Evolutionary conservation across 805 yeast species (phyloP), one percentile per base, ranked within the genome.

Genomic region (Trichomonascus vanleenenianus): DNA sequence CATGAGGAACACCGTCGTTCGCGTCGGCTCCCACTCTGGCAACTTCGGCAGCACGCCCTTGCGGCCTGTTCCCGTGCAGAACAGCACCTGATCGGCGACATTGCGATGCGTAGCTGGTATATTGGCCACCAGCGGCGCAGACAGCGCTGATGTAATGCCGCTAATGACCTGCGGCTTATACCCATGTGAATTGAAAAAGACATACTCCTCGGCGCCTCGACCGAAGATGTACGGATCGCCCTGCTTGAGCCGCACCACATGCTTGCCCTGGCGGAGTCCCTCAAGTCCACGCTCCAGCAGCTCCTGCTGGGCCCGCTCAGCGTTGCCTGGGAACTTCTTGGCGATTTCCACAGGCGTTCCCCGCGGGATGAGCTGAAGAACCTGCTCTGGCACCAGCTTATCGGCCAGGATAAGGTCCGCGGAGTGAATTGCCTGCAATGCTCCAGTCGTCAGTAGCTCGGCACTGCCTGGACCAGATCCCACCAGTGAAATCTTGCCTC

Each of bases 151-250:
- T 3, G 95, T 81, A 44, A 91, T 72, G 2, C 97, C 97, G 0
- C 97, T 91, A 9, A 91, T 59, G 1, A 91, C 96, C 3, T 62
- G 55, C 12, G 96, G 95, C 15, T 62, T 70, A 55, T 58, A 86
- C 0, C 95, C 96, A 55, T 82, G 75, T 18, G 70, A 56, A 25
- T 71, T 57, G 63, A 91, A 91, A 60, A 71, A 89, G 8, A 76
- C 56, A 60, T 63, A 85, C 58, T 91, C 97, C 65, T 91, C 97
- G 35, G 96, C 96, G 38, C 97, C 97, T 51, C 97, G 78, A 2
- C 97, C 97, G 61, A 86, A 91, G 30, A 91, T 85, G 63, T 87
- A 91, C 8, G 97, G 97, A 62, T 91, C 97, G 30, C 97, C 97
- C 65, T 91, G 97, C 63, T 91, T 91, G 54, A 91, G 73, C 48